A percentile compares a stretch with the other conserved stretches of the same genome.
Conservation (phyloP, 2,329 filamentous ascomycete genomes). For the Aureobasidium musti region DNA sequence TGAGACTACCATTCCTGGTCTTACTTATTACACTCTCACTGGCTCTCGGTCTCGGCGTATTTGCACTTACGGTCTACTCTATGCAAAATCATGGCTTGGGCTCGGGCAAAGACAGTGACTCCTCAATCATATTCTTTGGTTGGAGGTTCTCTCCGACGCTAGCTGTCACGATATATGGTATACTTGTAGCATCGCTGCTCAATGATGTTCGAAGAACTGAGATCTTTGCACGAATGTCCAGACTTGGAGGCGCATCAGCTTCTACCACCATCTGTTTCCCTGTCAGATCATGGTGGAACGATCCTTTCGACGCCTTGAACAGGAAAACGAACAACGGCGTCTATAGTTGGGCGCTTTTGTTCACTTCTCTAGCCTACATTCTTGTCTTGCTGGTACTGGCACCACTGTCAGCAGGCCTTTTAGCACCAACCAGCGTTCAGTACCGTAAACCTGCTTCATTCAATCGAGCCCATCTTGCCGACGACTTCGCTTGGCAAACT, state of each 20-base stretch:
- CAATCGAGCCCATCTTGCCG: too few relatives aligned
- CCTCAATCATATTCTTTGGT: not conserved
- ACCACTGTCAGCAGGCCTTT: not conserved
- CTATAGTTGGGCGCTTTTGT: not conserved
- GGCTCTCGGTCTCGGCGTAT: not conserved
- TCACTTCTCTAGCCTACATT: not conserved
- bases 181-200: not conserved
- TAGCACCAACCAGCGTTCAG: not conserved
- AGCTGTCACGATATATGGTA: not conserved
- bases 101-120: not conserved
- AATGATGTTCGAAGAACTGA: constrained; percentile 15
- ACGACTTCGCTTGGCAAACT: too few relatives aligned
- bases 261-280: not conserved
- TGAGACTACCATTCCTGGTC: not conserved
- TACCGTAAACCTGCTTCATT: not conserved
- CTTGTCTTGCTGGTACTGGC: not conserved
- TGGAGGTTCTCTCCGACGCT: constrained; percentile 14
- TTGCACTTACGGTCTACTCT: not conserved
- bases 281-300: not conserved
- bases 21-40: not conserved
- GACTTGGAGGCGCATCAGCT: not conserved
- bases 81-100: not conserved
- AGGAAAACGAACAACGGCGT: not conserved
- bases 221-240: constrained; percentile 5
- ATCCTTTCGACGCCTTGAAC: constrained; percentile 1